These are phyloP conservation scores for Aureobasidium leucospermi DNA, from an alignment of 2,329 filamentous ascomycete genomes.

Conservation along the genomic window DNA sequence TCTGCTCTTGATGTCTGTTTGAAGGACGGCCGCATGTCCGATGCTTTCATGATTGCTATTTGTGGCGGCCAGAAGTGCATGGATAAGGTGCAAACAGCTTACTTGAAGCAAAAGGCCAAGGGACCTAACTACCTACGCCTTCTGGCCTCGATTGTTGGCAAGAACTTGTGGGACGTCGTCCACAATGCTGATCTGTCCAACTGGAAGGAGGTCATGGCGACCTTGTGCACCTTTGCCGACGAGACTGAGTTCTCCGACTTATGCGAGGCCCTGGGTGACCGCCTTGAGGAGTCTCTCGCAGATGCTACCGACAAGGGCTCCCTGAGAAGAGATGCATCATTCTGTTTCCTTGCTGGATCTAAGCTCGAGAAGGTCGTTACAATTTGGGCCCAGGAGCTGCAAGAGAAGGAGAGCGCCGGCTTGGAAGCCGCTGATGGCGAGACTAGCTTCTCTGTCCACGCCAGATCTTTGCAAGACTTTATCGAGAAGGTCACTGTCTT, in stretches of 20 bases:
- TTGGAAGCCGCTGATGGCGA: constrained; percentile 59
- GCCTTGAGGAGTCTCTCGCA: constrained; percentile 64
- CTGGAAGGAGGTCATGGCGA: constrained; percentile 97
- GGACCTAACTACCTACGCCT: constrained; percentile 88
- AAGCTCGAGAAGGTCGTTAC: constrained; percentile 95
- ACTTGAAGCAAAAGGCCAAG: constrained; percentile 73
- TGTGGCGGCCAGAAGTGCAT: constrained; percentile 90
- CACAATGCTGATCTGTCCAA: constrained; percentile 88
- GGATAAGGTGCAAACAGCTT: constrained; percentile 86
- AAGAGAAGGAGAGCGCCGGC: constrained; percentile 71
- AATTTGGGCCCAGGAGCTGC: constrained; percentile 87
- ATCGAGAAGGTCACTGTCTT: constrained; percentile 99
- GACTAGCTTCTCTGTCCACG: constrained; percentile 86
- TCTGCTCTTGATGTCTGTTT: constrained; percentile 84
- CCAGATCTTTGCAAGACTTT: constrained; percentile 79
- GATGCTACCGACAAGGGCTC: constrained; percentile 42
- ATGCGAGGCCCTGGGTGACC: constrained; percentile 88
- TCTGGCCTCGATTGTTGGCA: constrained; percentile 83
- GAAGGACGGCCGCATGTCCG: constrained; percentile 73
- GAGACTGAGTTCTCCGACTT: constrained; percentile 87
- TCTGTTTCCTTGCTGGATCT: constrained; percentile 92
- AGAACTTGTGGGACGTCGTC: constrained; percentile 97
- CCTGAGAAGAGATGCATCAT: constrained; percentile 77
- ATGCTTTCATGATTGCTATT: constrained; percentile 97
- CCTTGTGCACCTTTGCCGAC: constrained; percentile 90